phyloP scores from a whole-genome alignment of 176 grass and related monocot species.

The Triticum monococcum region DNA sequence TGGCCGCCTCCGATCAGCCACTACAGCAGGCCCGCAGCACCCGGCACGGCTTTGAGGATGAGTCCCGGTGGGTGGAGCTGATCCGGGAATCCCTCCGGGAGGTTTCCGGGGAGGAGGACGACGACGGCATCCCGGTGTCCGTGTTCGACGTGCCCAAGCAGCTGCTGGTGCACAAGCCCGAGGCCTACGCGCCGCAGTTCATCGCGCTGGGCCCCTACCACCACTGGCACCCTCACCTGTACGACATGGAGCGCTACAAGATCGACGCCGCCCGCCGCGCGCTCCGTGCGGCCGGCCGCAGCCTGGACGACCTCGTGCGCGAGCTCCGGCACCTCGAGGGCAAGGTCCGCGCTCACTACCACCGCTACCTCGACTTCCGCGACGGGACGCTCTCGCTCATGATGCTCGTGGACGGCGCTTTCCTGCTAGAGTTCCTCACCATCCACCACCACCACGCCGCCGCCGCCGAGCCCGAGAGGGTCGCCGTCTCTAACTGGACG shows the following conservation, averaged over 20 bases:
- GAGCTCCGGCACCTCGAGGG: conserved; percentile 58
- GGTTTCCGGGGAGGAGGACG: conserved; percentile 46
- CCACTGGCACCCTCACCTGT: conserved; percentile 76
- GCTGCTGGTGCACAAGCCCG: conserved; percentile 55
- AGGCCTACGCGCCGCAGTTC: conserved; percentile 70
- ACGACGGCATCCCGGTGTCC: conserved; percentile 54
- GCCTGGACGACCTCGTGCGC: conserved; percentile 47
- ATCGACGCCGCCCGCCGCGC: conserved; percentile 59
- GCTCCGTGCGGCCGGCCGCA: conserved; percentile 26
- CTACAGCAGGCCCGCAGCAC: no score
- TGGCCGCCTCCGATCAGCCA: no score
- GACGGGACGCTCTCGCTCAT: conserved; percentile 76
- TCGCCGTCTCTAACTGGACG: neutral
- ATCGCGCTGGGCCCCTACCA: conserved; percentile 79
- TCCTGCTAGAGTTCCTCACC: conserved; percentile 73
- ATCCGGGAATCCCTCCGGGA: conserved; percentile 38
- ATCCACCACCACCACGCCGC: conserved; percentile 18
- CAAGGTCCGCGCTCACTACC: conserved; percentile 70
- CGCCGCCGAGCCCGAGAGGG: neutral
- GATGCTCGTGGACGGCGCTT: conserved; percentile 84
- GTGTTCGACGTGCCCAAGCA: conserved; percentile 70
- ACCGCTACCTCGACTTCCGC: conserved; percentile 74
- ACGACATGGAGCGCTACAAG: conserved; percentile 90
- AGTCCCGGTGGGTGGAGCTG: conserved; percentile 68
- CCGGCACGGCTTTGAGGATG: conserved; percentile 20